Base-by-base conservation (phyloP, 768 basidiomycete genomes). In the Phlebiopsis gigantea region DNA sequence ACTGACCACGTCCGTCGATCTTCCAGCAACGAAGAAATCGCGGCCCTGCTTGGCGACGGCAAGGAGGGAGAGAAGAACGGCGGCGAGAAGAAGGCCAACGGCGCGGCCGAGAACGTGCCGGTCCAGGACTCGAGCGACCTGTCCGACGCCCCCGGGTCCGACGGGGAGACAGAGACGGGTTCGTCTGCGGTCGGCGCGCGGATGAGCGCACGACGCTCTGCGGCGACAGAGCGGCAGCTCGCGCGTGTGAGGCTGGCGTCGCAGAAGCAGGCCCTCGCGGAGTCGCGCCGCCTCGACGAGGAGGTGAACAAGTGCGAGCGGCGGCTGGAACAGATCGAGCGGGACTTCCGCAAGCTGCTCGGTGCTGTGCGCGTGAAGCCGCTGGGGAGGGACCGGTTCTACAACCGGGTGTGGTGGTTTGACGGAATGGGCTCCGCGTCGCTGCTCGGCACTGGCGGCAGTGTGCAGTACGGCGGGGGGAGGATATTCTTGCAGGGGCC, bases 371-470 rank as follows among this genome's bases (percentile, higher is more conserved):
- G 97, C 53, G 86, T 91, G 21, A 89, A 93, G 65, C 93, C 95
- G 1, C 66, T 98, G 50, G 97, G 97, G 14, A 80, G 82, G 60
- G 97, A 99, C 68, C 80, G 97, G 53, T 99, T 98, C 72, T 89
- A 90, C 66, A 96, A 97, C 68, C 84, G 91, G 29, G 78, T 97
- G 57, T 99, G 96, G 96, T 99, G 96, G 96, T 92, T 98, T 68
- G 96, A 99, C 71, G 96, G 96, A 9, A 82, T 94, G 79, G 96
- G 96, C 6, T 85, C 87, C 5, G 87, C 85, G 46, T 85, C 87
- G 45, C 72, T 96, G 52, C 76, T 93, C 56, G 87, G 85, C 41
- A 85, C 83, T 61, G 90, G 90, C 15, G 90, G 89, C 3, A 80
- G 84, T 26, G 81, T 87, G 26, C 80, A 87, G 68, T 96, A 92